Percentiles rank a stretch among this genome's conserved stretches.
Conservation (phyloP, 306 rosid species). For the Cicer bijugum region DNA sequence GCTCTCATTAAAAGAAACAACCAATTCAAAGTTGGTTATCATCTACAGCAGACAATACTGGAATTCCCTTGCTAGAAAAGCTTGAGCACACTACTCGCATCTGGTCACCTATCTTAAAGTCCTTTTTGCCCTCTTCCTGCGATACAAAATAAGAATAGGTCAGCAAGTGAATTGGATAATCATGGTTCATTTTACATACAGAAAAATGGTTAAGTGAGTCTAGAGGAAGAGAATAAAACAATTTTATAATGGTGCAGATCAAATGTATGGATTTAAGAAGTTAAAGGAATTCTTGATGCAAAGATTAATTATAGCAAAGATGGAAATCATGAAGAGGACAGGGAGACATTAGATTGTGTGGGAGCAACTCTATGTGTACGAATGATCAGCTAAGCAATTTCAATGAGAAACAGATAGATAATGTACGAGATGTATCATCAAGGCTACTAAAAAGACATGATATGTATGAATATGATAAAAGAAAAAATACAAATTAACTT, state of each 20-base stretch:
- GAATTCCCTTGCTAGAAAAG: conserved; percentile 78
- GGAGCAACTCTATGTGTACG: not conserved
- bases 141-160: conserved; percentile 39
- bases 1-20: conserved; percentile 24
- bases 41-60: conserved; percentile 64
- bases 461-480: not conserved
- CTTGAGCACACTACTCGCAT: conserved; percentile 71
- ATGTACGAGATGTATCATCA: conserved; percentile 10
- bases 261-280: not conserved
- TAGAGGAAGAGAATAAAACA: conserved; percentile 17
- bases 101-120: conserved; percentile 64
- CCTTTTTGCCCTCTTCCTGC: conserved; percentile 60
- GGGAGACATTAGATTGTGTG: not conserved
- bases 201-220: not conserved
- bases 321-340: conserved; percentile 4
- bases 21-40: conserved; percentile 47
- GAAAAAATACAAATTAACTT: conserved; percentile 19
- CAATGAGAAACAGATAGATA: not conserved
- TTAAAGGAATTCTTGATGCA: not conserved
- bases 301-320: conserved; percentile 27
- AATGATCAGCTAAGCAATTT: conserved; percentile 33
- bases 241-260: not conserved
- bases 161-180: conserved; percentile 1
- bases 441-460: conserved; percentile 1
- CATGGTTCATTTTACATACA: conserved; percentile 3